Evolutionary conservation across 164 flowering plant genomes (phyloP), one percentile per base, ranked within the genome.

Genomic region (Dillenia turbinata): DNA sequence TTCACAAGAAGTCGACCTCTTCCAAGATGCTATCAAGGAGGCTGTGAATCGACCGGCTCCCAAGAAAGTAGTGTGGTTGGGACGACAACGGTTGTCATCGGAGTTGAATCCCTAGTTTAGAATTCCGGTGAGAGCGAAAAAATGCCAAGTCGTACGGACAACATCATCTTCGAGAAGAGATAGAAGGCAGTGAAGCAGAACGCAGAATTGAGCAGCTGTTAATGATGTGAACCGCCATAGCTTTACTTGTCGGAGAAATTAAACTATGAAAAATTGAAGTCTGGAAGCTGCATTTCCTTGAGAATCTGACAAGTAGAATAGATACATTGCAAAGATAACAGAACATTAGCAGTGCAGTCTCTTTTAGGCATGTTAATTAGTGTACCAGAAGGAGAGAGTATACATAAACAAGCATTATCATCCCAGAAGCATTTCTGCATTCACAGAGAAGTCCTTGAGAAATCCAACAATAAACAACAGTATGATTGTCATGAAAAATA

Each of bases 271-370:
- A 59, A 11, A 44, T 68, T 19, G 47, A 51, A 57, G 15, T n/a
- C n/a, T 17, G 79, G 77, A 64, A 83, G 70, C 51, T 91, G 91
- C 94, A 90, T 81, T 51, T 79, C 85, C 76, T 78, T 87, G 51
- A 93, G n/a, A n/a, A n/a, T n/a, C n/a, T n/a, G n/a, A n/a, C n/a
- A n/a, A n/a, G n/a, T n/a, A n/a, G 86, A 50, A 15, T 16, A 46
- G 43, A 44, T 0, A 44, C 44, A 52, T 48, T 9, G 69, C 33
- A 26, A 26, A 26, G 33, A 26, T 1, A 26, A 26, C 33, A 26
- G 26, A 24, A 5, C 33, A 26, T 26, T 26, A 26, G 33, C 33
- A 26, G 5, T 26, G 33, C 33, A 26, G 33, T 26, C 33, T 26
- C n/a, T n/a, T n/a, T n/a, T n/a, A n/a, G n/a, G n/a, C n/a, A n/a